Percentiles rank a stretch among this genome's conserved stretches.
Conservation (phyloP, 306 rosid genomes). For the Glycine latifolia region DNA sequence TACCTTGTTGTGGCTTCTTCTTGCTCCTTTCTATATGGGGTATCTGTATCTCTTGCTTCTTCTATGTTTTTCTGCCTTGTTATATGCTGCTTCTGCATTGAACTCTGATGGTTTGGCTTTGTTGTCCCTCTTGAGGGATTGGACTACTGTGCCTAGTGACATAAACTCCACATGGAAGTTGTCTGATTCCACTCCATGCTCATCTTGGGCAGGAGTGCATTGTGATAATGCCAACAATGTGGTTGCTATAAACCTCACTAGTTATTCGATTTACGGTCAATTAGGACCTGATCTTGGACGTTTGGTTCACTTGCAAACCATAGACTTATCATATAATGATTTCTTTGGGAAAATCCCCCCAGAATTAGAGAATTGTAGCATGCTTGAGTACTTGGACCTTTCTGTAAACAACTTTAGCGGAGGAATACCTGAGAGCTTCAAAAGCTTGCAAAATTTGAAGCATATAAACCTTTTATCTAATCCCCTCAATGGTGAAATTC, state of each 20-base stretch:
- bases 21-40: conserved; percentile 31
- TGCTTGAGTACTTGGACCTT: conserved; percentile 56
- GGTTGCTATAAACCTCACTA: conserved; percentile 57
- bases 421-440: conserved; percentile 54
- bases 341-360: conserved; percentile 35
- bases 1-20: neutral
- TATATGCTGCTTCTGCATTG: conserved; percentile 50
- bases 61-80: conserved; percentile 48
- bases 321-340: conserved; percentile 25
- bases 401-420: conserved; percentile 60
- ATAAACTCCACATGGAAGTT: conserved; percentile 68
- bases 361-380: conserved; percentile 52
- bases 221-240: conserved; percentile 62
- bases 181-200: conserved; percentile 77
- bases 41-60: conserved; percentile 36
- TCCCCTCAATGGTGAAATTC: conserved; percentile 57
- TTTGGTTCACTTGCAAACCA: conserved; percentile 38
- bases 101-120: conserved; percentile 69
- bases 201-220: conserved; percentile 71
- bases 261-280: conserved; percentile 60
- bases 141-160: conserved; percentile 55
- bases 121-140: conserved; percentile 58
- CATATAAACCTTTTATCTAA: conserved; percentile 44
- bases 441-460: conserved; percentile 43
- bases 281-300: conserved; percentile 66